A percentile compares a stretch with the other conserved stretches of the same genome.
These are phyloP conservation scores for Geum urbanum DNA, from an alignment of 306 rosid genomes.

Conservation along the genomic window DNA sequence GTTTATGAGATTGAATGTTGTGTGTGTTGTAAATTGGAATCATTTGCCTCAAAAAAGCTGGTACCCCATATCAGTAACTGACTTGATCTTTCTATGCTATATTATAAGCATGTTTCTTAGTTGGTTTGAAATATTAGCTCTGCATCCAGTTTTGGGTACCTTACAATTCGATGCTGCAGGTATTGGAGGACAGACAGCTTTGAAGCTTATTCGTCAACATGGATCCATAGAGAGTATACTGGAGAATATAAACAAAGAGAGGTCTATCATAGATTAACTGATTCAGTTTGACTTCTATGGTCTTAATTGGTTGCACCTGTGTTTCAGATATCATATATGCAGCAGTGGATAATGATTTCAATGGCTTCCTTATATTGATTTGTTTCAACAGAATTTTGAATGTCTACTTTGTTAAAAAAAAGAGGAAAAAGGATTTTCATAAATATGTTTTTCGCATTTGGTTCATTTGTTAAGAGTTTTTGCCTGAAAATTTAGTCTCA, in stretches of 20 bases:
- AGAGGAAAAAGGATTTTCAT: too few species aligned
- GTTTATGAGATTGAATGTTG: too few species aligned
- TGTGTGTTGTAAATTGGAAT: too few species aligned
- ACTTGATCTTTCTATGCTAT: not conserved
- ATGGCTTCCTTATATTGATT: too few species aligned
- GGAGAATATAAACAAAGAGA: constrained; percentile 79
- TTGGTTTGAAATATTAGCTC: constrained; percentile 16
- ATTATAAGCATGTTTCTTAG: not conserved
- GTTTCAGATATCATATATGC: not conserved
- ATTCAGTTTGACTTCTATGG: not conserved
- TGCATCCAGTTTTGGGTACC: constrained; percentile 17
- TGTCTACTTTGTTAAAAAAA: too few species aligned
- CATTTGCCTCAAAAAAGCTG: too few species aligned
- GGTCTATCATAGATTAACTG: constrained; percentile 58
- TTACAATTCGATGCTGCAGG: constrained; percentile 48
- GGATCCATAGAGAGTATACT: too few species aligned
- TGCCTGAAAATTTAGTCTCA: too few species aligned
- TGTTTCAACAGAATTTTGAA: too few species aligned
- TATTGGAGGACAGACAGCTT: constrained; percentile 89
- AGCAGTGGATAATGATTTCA: too few species aligned
- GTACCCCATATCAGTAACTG: not conserved
- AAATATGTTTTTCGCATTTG: too few species aligned
- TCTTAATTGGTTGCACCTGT: not conserved
- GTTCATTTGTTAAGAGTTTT: too few species aligned
- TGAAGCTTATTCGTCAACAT: constrained; percentile 91